These are phyloP conservation scores for Aspergillus kassunensis DNA, from an alignment of 495 filamentous ascomycete genomes.

Conservation along the genomic window DNA sequence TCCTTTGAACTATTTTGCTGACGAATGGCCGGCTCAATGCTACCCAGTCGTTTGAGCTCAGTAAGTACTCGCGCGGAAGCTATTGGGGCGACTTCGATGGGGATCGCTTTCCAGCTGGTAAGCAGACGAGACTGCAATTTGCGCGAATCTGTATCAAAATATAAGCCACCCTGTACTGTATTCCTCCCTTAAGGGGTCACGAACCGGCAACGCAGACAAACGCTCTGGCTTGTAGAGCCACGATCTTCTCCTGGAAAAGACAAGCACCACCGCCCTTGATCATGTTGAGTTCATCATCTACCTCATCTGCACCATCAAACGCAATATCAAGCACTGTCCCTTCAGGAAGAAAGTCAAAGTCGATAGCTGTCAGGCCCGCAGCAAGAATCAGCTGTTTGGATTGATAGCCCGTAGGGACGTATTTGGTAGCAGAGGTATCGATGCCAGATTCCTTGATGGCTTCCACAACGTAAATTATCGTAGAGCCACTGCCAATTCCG, in stretches of 20 bases:
- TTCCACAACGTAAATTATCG: slow-evolving; percentile 92
- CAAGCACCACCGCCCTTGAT: slow-evolving; percentile 98
- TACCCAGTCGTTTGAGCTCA: slow-evolving; percentile 67
- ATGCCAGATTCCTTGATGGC: slow-evolving; percentile 73
- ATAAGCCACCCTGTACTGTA: background rate
- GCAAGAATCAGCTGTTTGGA: slow-evolving; percentile 75
- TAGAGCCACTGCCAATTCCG: slow-evolving; percentile 91
- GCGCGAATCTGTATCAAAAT: slow-evolving; percentile 59
- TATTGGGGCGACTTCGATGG: slow-evolving; percentile 88
- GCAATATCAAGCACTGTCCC: slow-evolving; percentile 68
- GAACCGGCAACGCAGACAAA: slow-evolving; percentile 90
- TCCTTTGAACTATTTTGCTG: slow-evolving; percentile 64
- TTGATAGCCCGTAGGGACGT: slow-evolving; percentile 90
- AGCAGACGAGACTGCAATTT: slow-evolving; percentile 78
- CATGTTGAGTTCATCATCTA: slow-evolving; percentile 90
- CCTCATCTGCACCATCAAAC: slow-evolving; percentile 96
- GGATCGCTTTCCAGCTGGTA: slow-evolving; percentile 76
- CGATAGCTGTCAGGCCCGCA: slow-evolving; percentile 70
- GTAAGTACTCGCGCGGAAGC: slow-evolving; percentile 66
- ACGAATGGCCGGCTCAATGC: slow-evolving; percentile 62
- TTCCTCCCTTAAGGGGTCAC: slow-evolving; percentile 11
- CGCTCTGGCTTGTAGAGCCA: slow-evolving; percentile 76
- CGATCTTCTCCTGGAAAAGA: slow-evolving; percentile 96
- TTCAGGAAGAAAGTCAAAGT: slow-evolving; percentile 66
- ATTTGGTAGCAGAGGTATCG: slow-evolving; percentile 60